Evolutionary conservation across 2,329 filamentous ascomycete genomes (phyloP).

Genomic region (Aspergillus ochraceoroseus): DNA sequence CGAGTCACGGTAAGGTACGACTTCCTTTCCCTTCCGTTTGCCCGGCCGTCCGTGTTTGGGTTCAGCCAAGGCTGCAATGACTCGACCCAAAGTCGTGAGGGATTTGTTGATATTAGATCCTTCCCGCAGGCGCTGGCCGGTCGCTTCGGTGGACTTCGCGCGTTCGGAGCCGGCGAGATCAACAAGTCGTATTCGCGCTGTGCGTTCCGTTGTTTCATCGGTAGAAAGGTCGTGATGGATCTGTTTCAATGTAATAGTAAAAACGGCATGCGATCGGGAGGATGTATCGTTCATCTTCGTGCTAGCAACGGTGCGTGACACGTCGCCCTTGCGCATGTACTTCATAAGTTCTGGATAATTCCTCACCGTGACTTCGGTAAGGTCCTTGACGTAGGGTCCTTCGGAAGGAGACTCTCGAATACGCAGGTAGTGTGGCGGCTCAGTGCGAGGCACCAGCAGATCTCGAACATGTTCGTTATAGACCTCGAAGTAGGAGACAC

Average conservation of each 20-base stretch:
- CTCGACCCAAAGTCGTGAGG: slow-evolving; percentile 86
- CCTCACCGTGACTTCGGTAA: slow-evolving; percentile 88
- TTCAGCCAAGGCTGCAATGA: slow-evolving; percentile 85
- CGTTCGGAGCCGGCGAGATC: slow-evolving; percentile 93
- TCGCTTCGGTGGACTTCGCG: slow-evolving; percentile 92
- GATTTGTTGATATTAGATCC: slow-evolving; percentile 99
- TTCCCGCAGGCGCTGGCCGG: slow-evolving; percentile 81
- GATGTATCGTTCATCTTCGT: slow-evolving; percentile 99
- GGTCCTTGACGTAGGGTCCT: slow-evolving; percentile 92
- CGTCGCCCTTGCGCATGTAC: slow-evolving; percentile 84
- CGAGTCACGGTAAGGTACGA: slow-evolving; percentile 91
- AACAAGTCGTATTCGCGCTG: slow-evolving; percentile 87
- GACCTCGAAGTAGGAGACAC: slow-evolving; percentile 97
- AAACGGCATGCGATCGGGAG: slow-evolving; percentile 92
- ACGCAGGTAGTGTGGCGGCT: slow-evolving; percentile 86
- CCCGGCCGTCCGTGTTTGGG: slow-evolving; percentile 57
- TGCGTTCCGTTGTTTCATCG: slow-evolving; percentile 95
- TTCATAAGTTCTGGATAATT: slow-evolving; percentile 81
- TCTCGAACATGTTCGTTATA: slow-evolving; percentile 99
- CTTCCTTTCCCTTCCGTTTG: slow-evolving; percentile 60
- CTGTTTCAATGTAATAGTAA: slow-evolving; percentile 96
- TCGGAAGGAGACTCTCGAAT: slow-evolving; percentile 93
- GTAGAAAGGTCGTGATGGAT: slow-evolving; percentile 96
- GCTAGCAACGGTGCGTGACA: slow-evolving; percentile 79
- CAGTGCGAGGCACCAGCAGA: slow-evolving; percentile 73